Percentiles rank a stretch among this genome's conserved stretches.
These are phyloP conservation scores for Dalechampia spathulata DNA, from an alignment of 441 rosid species.

Conservation along the genomic window DNA sequence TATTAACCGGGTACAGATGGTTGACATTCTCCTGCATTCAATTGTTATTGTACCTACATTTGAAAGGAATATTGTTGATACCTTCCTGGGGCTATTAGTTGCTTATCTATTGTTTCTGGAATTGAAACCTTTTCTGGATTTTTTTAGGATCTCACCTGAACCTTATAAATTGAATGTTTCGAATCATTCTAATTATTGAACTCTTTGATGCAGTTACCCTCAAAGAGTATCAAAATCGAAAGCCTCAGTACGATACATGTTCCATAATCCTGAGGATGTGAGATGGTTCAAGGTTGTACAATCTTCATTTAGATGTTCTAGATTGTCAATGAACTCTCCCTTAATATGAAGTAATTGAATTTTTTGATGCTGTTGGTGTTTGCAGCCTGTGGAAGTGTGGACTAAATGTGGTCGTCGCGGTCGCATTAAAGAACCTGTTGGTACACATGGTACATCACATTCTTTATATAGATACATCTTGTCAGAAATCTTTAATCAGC, in stretches of 20 bases:
- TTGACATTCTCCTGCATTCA: too few species aligned
- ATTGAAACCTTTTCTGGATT: too few species aligned
- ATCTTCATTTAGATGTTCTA: not conserved
- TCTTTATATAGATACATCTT: not conserved
- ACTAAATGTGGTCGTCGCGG: slow-evolving; percentile 83
- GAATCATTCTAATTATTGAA: not conserved
- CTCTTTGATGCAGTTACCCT: slow-evolving; percentile 60
- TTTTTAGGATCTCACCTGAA: too few species aligned
- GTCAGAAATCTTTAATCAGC: too few species aligned
- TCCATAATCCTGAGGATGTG: slow-evolving; percentile 89
- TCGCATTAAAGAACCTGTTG: slow-evolving; percentile 87
- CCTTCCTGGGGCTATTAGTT: too few species aligned
- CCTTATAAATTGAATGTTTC: too few species aligned
- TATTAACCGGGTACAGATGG: slow-evolving; percentile 76
- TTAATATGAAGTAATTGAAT: slow-evolving; percentile 2
- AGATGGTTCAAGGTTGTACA: slow-evolving; percentile 86
- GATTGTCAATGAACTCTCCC: not conserved
- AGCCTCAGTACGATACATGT: slow-evolving; percentile 83
- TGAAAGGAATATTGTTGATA: too few species aligned
- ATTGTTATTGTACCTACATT: too few species aligned
- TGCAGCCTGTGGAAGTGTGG: slow-evolving; percentile 95
- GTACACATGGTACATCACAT: slow-evolving; percentile 65
- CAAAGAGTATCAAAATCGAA: slow-evolving; percentile 87
- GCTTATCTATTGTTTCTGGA: too few species aligned
- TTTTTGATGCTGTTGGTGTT: slow-evolving; percentile 8